Evolutionary conservation across 2,329 filamentous ascomycete genomes (phyloP), one percentile per base, ranked within the genome.

Genomic region (Neofusicoccum kwambonambiense): DNA sequence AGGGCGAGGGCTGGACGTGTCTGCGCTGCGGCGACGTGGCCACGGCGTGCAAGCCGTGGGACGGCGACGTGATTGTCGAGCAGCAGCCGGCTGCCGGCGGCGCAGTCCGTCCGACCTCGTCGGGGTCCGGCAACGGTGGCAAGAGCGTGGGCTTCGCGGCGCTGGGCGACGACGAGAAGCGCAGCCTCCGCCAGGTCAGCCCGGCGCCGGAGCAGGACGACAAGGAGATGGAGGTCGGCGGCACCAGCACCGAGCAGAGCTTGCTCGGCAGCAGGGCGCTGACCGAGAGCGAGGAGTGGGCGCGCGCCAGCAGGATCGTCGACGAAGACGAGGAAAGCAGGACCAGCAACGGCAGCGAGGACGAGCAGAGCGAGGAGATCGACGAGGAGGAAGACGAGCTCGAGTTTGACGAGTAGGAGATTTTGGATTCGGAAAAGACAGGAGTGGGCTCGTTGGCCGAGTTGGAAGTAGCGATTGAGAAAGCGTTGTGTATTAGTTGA

Each of bases 1-100:
- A 97, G 75, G 95, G 94, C 37, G 92, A 97, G 73, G 94, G 94
- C 2, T 97, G 93, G 92, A 86, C 87, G 11, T 99, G 95, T 78
- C 80, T 99, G 52, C 86, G 95, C 19, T 99, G 95, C 73, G 93
- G 93, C 17, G 90, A 92, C 73, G 76, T 90, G 19, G 87, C 96
- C 56, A 92, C 90, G 74, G 88, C 93, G 75, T 98, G 94, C 77
- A 89, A 87, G 75, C 92, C 95, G 0, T 99, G 95, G 95, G 88
- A 84, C 70, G 95, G 95, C 27, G 95, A 97, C 77, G 90, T 98
- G 17, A 77, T 97, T 50, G 42, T 65, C 67, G 39, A 66, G 67
- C 54, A 63, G 50, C 9, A 65, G 72, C 47, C 68, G 65, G 34
- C 60, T 65, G 34, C 65, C 73, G 17, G 70, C 73, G 39, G 72